Conservation (phyloP, 2,329 filamentous ascomycete species). For the Dactylellina haptotyla region DNA sequence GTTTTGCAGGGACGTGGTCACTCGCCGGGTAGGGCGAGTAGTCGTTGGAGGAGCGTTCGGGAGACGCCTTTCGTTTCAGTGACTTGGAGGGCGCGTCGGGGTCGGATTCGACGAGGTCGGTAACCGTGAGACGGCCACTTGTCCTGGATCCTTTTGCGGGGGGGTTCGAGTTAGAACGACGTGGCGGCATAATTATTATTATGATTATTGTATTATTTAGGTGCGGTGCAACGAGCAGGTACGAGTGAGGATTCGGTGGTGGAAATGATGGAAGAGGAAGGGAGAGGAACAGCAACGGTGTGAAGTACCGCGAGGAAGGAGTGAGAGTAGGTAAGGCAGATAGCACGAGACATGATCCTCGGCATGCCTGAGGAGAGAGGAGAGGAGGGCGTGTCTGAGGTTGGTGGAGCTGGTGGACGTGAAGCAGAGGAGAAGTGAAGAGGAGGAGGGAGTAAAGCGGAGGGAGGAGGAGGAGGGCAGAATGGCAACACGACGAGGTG, state of each 20-base stretch:
- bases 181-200: constrained; percentile 21
- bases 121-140: constrained; percentile 40
- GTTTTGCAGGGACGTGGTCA: constrained; percentile 36
- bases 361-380: neutral
- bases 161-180: constrained; percentile 16
- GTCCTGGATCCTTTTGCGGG: constrained; percentile 35
- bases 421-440: neutral
- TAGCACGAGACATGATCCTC: constrained; percentile 7
- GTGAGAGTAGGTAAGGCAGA: neutral
- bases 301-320: neutral
- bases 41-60: constrained; percentile 41
- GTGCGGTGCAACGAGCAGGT: too few relatives aligned
- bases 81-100: constrained; percentile 50
- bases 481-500: neutral
- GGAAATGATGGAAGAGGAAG: neutral
- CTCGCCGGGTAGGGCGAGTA: constrained; percentile 27
- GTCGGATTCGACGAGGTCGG: constrained; percentile 52
- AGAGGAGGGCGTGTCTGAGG: neutral
- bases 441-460: neutral
- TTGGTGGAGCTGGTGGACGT: neutral
- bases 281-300: neutral
- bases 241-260: neutral
- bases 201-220: too few relatives aligned
- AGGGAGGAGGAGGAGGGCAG: neutral
- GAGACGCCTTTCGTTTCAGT: constrained; percentile 49